Evolutionary conservation across 352 stramenopile genomes (phyloP).

Genomic region (Globisporangium spiculum): DNA sequence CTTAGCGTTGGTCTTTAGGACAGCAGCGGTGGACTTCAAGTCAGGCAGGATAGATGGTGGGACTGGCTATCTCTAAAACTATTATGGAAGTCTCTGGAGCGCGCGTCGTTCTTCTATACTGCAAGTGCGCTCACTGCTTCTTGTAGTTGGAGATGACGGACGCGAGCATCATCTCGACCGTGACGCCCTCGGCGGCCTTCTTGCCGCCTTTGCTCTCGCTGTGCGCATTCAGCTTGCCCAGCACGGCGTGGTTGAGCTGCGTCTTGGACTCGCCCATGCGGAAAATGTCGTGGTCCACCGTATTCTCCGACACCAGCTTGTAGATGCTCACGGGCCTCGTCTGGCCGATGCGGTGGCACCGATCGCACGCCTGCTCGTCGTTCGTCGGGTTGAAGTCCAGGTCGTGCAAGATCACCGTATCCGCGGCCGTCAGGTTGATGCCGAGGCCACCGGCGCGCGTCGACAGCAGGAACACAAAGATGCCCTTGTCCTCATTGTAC

Average conservation of each 20-base stretch:
- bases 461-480: slow-evolving; percentile 97
- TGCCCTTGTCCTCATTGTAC: slow-evolving; percentile 86
- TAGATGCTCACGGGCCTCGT: slow-evolving; percentile 90
- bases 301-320: slow-evolving; percentile 89
- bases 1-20: too few species aligned
- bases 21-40: too few species aligned
- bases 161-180: slow-evolving; percentile 78
- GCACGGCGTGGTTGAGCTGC: slow-evolving; percentile 82
- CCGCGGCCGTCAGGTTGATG: slow-evolving; percentile 96
- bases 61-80: too few species aligned
- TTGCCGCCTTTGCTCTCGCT: slow-evolving; percentile 21
- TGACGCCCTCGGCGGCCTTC: slow-evolving; percentile 36
- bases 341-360: slow-evolving; percentile 90
- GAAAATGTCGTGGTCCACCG: slow-evolving; percentile 92
- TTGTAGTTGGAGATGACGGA: slow-evolving; percentile 81
- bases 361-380: slow-evolving; percentile 87
- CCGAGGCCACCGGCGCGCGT: slow-evolving; percentile 96
- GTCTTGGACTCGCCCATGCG: slow-evolving; percentile 82
- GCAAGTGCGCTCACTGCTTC: slow-evolving; percentile 35
- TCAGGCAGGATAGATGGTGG: too few species aligned
- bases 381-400: slow-evolving; percentile 86
- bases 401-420: slow-evolving; percentile 88
- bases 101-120: too few species aligned
- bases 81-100: too few species aligned
- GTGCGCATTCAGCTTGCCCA: slow-evolving; percentile 79